Conservation (phyloP, 2,329 filamentous ascomycete species). For the Macrophomina tecta region DNA sequence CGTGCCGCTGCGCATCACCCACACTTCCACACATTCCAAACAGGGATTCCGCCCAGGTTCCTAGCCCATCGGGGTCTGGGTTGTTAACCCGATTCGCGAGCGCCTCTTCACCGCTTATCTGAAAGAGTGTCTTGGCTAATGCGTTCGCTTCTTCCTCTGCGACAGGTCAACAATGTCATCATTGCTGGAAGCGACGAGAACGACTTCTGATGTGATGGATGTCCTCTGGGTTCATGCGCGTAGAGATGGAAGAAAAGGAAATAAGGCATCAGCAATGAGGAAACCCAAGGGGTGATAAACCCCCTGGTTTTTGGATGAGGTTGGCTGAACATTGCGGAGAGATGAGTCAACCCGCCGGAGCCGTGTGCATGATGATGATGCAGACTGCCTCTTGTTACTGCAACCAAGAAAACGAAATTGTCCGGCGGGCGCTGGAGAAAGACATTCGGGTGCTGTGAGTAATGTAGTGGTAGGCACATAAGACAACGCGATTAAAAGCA, state of each 20-base stretch:
- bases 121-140: conserved; percentile 20
- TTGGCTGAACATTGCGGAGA: neutral
- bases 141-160: conserved; percentile 8
- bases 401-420: neutral
- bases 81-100: conserved; percentile 21
- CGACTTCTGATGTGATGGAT: conserved; percentile 68
- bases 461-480: conserved; percentile 9
- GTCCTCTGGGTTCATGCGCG: neutral
- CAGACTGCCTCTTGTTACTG: neutral
- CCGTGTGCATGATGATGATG: conserved; percentile 7
- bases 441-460: neutral
- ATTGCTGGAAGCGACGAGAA: conserved; percentile 85
- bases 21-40: neutral
- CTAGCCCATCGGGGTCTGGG: conserved; percentile 6
- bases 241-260: neutral
- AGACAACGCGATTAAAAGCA: neutral
- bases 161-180: conserved; percentile 86
- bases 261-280: neutral
- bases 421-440: conserved; percentile 1
- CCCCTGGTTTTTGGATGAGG: neutral
- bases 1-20: conserved; percentile 14
- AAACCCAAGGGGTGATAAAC: neutral
- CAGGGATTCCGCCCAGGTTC: conserved; percentile 9
- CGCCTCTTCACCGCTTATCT: conserved; percentile 27
- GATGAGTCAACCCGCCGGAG: neutral